Base-by-base conservation (phyloP, 306 rosid species). In the Malus orientalis region DNA sequence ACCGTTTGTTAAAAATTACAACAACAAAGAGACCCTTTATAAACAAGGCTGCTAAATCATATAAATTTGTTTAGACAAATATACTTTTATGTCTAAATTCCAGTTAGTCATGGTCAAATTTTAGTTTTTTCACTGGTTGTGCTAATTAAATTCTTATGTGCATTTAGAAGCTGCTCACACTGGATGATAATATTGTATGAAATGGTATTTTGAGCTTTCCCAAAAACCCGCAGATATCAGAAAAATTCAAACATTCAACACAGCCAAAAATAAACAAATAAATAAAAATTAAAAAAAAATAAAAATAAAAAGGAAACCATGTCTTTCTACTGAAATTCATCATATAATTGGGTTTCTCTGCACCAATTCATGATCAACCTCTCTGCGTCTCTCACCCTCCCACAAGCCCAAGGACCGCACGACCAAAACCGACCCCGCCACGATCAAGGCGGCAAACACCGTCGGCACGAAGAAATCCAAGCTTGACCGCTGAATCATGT, bases 381-480 rank as follows among this genome's bases (percentile, higher is more conserved):
- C 57, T 55, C 53, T 19, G 8, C 47, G 25, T 13, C 67, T 49
- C n/a, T 58, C 73, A 77, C 6, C 45, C 30, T 78, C 82, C 74
- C 71, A 69, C 59, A 83, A 47, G 8, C 73, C 70, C 36, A 90
- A 36, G 14, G 83, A 84, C 53, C 86, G 81, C 76, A 93, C 91
- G 6, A 93, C 38, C 55, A 84, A 83, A 70, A 91, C 86, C 8
- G 96, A 89, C 73, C 83, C 84, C 63, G 63, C 82, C 22, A 93
- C 94, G 11, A 75, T 78, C 69, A 89, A 75, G 76, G 94, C 91
- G 14, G 93, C 94, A 75, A 91, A 93, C 54, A 89, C 84, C 3
- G 93, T 85, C 14, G 95, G 98, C 71, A 91, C 84, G 29, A 91
- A 87, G 82, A 91, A 87, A 82, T 93, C 98, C 1, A 87, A 49